Conservation (phyloP, 108 stramenopile species). For the Phaeodactylum tricornutum region DNA sequence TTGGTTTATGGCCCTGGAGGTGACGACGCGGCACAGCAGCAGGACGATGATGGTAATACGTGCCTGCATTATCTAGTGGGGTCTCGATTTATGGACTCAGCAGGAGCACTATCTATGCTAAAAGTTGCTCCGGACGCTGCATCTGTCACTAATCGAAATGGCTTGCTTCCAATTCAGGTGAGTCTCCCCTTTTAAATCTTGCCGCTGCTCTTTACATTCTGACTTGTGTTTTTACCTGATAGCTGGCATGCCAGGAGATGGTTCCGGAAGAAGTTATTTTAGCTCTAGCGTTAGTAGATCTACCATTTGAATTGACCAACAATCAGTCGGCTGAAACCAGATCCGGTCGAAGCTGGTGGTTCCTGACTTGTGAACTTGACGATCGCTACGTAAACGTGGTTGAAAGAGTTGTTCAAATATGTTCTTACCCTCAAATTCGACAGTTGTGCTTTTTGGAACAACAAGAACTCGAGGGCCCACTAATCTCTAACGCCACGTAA, state of each 20-base stretch:
- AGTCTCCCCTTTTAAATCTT: background rate
- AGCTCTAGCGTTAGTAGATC: conserved; percentile 66
- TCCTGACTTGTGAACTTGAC: conserved; percentile 67
- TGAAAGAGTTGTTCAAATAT: conserved; percentile 52
- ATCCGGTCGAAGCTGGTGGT: conserved; percentile 69
- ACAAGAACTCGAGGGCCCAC: conserved; percentile 5
- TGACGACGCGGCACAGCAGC: conserved; percentile 26
- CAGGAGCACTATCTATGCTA: conserved; percentile 58
- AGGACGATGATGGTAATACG: conserved; percentile 37
- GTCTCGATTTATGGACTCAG: conserved; percentile 41
- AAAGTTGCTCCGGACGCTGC: conserved; percentile 54
- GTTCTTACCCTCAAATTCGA: conserved; percentile 59
- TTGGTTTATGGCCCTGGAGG: conserved; percentile 54
- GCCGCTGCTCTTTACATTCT: background rate
- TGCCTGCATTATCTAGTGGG: conserved; percentile 60
- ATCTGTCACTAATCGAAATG: conserved; percentile 33
- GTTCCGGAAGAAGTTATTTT: conserved; percentile 68
- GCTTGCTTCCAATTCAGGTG: conserved; percentile 66
- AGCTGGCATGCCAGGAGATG: conserved; percentile 54
- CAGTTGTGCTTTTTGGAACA: conserved; percentile 44
- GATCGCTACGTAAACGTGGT: conserved; percentile 61
- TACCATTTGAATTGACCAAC: conserved; percentile 63
- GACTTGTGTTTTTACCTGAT: background rate
- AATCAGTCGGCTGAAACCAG: conserved; percentile 28
- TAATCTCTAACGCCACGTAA: too few species aligned